Evolutionary conservation across 306 rosid genomes (phyloP).

Genomic region (Acacia confusa): DNA sequence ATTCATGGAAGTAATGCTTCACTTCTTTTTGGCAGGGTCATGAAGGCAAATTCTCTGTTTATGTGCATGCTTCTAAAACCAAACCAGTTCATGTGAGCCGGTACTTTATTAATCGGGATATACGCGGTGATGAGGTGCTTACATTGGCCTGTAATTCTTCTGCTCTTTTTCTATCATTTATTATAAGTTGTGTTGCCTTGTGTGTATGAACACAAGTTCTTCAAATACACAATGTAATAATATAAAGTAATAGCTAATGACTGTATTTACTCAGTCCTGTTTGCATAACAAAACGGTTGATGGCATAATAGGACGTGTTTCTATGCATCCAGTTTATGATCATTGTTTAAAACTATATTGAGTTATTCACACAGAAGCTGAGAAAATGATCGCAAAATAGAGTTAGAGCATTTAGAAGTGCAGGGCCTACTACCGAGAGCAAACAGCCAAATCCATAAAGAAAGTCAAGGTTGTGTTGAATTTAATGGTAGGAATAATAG

Average conservation of each 20-base stretch:
- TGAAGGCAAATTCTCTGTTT: constrained; percentile 93
- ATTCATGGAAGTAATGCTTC: constrained; percentile 31
- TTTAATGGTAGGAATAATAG: neutral
- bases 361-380: neutral
- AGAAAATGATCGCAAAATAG: neutral
- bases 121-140: constrained; percentile 87
- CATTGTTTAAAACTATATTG: neutral
- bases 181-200: neutral
- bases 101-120: constrained; percentile 66
- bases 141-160: constrained; percentile 23
- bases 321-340: neutral
- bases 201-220: neutral
- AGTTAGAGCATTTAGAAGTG: neutral
- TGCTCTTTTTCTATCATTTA: constrained; percentile 20
- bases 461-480: neutral
- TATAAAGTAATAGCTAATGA: neutral
- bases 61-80: constrained; percentile 88
- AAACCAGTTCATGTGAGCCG: constrained; percentile 88
- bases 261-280: neutral
- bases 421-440: neutral
- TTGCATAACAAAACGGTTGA: neutral
- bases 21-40: constrained; percentile 77
- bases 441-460: neutral
- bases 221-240: neutral
- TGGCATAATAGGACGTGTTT: neutral